phyloP scores from a whole-genome alignment of 306 rosid genomes.

The Alnus rubra region DNA sequence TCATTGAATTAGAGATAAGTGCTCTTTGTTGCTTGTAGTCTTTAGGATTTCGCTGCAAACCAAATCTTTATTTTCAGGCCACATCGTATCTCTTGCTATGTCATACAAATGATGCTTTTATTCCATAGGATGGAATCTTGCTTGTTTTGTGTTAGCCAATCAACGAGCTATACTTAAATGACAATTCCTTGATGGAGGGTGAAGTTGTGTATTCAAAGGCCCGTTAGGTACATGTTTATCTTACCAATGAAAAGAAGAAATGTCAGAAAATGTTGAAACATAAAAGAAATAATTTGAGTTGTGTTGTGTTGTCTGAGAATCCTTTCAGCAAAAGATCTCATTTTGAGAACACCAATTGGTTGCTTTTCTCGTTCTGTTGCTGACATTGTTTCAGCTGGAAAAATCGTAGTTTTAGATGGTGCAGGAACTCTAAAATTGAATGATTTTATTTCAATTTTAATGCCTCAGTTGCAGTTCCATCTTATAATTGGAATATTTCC shows the following conservation, averaged over 20 bases:
- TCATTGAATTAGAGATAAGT: background rate
- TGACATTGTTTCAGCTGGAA: slow-evolving; percentile 9
- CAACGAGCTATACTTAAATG: background rate
- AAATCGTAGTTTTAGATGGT: slow-evolving; percentile 2
- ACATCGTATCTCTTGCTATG: background rate
- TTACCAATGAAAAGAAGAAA: background rate
- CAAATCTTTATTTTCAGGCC: background rate
- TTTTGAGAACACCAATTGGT: background rate
- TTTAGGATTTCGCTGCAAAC: background rate
- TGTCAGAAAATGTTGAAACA: background rate
- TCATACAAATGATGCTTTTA: background rate
- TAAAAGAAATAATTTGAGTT: background rate
- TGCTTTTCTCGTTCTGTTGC: background rate
- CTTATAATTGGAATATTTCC: slow-evolving; percentile 5
- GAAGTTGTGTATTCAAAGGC: background rate
- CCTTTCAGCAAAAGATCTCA: background rate
- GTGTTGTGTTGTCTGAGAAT: background rate
- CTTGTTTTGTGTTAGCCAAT: background rate
- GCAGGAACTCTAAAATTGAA: background rate
- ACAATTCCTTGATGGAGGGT: background rate
- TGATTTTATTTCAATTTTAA: background rate
- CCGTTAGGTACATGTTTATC: background rate
- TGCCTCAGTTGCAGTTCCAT: slow-evolving; percentile 16
- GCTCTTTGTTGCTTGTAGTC: background rate
- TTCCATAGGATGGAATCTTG: background rate